Evolutionary conservation across 306 rosid species (phyloP).

Genomic region (Begonia peltatifolia): DNA sequence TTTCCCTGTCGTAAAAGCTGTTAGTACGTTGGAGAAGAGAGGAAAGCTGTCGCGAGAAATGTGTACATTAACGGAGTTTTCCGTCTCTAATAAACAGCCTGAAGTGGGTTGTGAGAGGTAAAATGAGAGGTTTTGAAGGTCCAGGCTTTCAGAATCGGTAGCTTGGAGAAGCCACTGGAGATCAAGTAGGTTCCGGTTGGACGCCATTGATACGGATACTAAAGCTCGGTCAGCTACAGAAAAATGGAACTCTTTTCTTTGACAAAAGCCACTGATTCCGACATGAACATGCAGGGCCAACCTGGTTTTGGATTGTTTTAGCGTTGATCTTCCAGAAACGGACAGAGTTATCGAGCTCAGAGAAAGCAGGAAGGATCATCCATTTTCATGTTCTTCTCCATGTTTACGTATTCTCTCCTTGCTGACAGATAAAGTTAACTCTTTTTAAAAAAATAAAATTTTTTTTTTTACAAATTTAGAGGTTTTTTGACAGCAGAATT

Average conservation of each 20-base stretch:
- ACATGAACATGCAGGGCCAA: neutral
- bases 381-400: neutral
- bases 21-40: slow-evolving; percentile 37
- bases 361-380: too few relatives aligned
- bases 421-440: neutral
- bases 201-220: slow-evolving; percentile 33
- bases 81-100: slow-evolving; percentile 56
- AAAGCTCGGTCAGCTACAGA: slow-evolving; percentile 9
- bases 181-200: slow-evolving; percentile 39
- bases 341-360: too few relatives aligned
- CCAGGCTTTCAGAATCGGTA: slow-evolving; percentile 31
- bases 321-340: too few relatives aligned
- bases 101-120: slow-evolving; percentile 67
- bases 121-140: slow-evolving; percentile 60
- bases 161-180: slow-evolving; percentile 47
- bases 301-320: too few relatives aligned
- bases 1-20: slow-evolving; percentile 24
- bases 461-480: neutral
- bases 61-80: slow-evolving; percentile 58
- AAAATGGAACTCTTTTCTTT: slow-evolving; percentile 6
- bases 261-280: neutral
- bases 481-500: neutral
- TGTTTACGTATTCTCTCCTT: slow-evolving; percentile 1
- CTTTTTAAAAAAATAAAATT: neutral
- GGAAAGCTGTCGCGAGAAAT: slow-evolving; percentile 37